A percentile compares a stretch with the other conserved stretches of the same genome.
Conservation (phyloP, 2,329 filamentous ascomycete genomes). For the Colletotrichum simmondsii region DNA sequence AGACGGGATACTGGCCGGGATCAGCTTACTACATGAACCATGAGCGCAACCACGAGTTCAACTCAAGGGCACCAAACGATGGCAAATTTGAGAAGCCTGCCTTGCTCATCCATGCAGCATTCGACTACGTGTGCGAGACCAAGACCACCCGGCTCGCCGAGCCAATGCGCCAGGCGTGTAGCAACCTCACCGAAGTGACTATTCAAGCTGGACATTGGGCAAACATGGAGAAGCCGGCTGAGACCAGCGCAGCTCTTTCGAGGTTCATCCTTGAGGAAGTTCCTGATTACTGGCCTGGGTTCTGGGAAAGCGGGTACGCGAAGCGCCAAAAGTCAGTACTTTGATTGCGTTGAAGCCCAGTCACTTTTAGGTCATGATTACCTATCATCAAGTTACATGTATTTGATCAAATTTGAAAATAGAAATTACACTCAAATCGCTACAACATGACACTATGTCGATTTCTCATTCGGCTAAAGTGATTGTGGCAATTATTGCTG, state of each 20-base stretch:
- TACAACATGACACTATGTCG: too few relatives aligned
- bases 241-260: slow-evolving; percentile 40
- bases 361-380: too few relatives aligned
- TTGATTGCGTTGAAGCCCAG: background rate
- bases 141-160: slow-evolving; percentile 45
- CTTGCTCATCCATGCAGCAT: slow-evolving; percentile 47
- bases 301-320: slow-evolving; percentile 14
- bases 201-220: slow-evolving; percentile 49
- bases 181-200: slow-evolving; percentile 49
- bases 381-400: too few relatives aligned
- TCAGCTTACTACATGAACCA: slow-evolving; percentile 53
- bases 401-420: too few relatives aligned
- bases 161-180: slow-evolving; percentile 45
- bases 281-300: slow-evolving; percentile 23
- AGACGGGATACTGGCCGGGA: slow-evolving; percentile 75
- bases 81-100: slow-evolving; percentile 48
- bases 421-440: too few relatives aligned
- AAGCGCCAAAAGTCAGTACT: background rate
- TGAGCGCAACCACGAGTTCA: slow-evolving; percentile 52
- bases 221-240: slow-evolving; percentile 41
- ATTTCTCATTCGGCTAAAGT: too few relatives aligned
- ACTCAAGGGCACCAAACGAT: slow-evolving; percentile 38
- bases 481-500: too few relatives aligned
- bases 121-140: slow-evolving; percentile 50
- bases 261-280: slow-evolving; percentile 40